Percentiles rank a stretch among this genome's conserved stretches.
Conservation (phyloP, 306 rosid genomes). For the Quillaja saponaria region DNA sequence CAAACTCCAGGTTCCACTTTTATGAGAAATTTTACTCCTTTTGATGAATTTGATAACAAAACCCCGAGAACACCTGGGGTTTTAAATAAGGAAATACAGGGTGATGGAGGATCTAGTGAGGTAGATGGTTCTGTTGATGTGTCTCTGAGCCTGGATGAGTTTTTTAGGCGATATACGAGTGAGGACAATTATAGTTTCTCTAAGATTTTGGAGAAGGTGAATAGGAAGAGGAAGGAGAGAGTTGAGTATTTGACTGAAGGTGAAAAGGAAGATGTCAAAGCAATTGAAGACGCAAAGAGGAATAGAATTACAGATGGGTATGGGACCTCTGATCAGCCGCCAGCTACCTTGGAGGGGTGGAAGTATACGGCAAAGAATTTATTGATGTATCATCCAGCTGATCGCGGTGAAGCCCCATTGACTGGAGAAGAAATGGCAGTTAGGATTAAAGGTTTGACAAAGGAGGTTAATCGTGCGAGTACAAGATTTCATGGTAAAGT, state of each 20-base stretch:
- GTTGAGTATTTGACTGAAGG: conserved; percentile 69
- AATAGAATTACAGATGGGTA: conserved; percentile 91
- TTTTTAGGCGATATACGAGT: conserved; percentile 78
- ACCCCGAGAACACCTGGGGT: conserved; percentile 48
- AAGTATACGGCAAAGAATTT: conserved; percentile 77
- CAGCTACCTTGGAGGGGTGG: conserved; percentile 86
- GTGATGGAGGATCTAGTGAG: conserved; percentile 28
- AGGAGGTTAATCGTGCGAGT: conserved; percentile 64
- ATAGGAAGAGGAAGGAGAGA: conserved; percentile 96
- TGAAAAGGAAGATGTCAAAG: conserved; percentile 49
- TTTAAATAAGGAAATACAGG: conserved; percentile 19
- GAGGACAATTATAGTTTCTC: conserved; percentile 88
- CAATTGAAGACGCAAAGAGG: conserved; percentile 76
- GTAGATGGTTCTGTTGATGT: conserved; percentile 42
- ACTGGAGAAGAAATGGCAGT: conserved; percentile 74
- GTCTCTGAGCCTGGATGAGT: conserved; percentile 69
- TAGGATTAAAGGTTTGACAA: conserved; percentile 73
- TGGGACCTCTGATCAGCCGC: conserved; percentile 91
- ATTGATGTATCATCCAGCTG: conserved; percentile 93
- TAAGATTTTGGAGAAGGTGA: conserved; percentile 76
- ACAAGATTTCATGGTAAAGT: conserved; percentile 81
- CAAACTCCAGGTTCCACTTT: conserved; percentile 89
- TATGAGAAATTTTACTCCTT: conserved; percentile 66
- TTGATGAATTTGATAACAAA: conserved; percentile 68
- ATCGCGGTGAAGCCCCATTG: conserved; percentile 80